Evolutionary conservation across 768 basidiomycete genomes (phyloP), one percentile per base, ranked within the genome.

Genomic region (Cystofilobasidium ferigula): DNA sequence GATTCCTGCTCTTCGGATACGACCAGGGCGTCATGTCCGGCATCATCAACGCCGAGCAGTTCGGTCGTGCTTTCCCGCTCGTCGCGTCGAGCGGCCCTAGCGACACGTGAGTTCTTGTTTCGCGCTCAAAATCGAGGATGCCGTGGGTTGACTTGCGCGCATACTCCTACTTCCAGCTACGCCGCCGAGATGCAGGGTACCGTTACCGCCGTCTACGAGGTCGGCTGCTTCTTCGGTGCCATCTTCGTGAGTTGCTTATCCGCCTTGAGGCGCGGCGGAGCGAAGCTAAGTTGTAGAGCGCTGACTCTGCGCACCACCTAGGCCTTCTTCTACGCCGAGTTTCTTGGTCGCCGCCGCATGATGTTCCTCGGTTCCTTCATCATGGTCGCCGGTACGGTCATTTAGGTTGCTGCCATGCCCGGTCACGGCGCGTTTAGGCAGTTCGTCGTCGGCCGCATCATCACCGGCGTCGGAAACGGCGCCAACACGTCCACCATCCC

Each of bases 401-500:
- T 79, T 60, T 75, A 77, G 57, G 73, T 78, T 57, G 73, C 74
- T 24, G 63, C 77, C 42, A 75, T 75, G 57, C 73, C 73, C 51
- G 70, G 69, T 32, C 72, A 63, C 48, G 48, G 62, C 70, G 54
- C 75, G 9, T 77, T 76, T 69, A 74, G 71, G 14, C 77, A 78
- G 61, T 78, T 78, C 77, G 71, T 76, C 68, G 64, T 77, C 58
- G 73, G 74, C 53, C 76, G 77, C 60, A 45, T 53, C 57, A 58
- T 54, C 51, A 54, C 51, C 28, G 57, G 38, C 38, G 57, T 35
- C 57, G 34, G 57, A 57, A 79, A 78, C 69, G 78, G 78, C 35
- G 73, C 76, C 70, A 76, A 78, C 71, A 78, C 78, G n/a, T 77
- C 79, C 30, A 78, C 79, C 28, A 77, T 80, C 61, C 79, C 79